These are phyloP conservation scores for Oryza coarctata DNA, from an alignment of 176 grass and related monocot species.

Conservation along the genomic window DNA sequence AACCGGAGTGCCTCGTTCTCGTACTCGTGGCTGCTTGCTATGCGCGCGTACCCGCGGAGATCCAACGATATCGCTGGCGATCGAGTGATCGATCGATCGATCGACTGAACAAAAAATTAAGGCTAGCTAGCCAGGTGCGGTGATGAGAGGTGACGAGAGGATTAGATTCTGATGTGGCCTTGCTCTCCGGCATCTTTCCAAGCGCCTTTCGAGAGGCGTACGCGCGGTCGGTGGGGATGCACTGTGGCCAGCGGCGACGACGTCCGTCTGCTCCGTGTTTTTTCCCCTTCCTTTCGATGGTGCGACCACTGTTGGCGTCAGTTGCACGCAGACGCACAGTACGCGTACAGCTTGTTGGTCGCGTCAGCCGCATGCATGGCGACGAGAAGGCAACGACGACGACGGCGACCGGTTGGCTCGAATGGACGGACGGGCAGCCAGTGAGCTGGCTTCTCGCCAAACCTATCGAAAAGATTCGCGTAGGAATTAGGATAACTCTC, in stretches of 20 bases:
- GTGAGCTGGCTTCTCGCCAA: background rate
- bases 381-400: background rate
- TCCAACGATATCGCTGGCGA: background rate
- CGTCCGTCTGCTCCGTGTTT: background rate
- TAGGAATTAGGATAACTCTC: background rate
- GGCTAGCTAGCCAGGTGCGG: background rate
- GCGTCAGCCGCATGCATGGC: slow-evolving; percentile 9
- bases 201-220: background rate
- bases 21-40: background rate
- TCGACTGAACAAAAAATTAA: background rate
- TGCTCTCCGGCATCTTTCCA: background rate
- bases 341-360: background rate
- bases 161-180: background rate
- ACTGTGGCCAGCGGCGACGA: too few relatives aligned
- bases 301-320: slow-evolving; percentile 16
- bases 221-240: background rate
- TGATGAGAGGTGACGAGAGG: too few relatives aligned
- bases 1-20: too few relatives aligned
- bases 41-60: background rate
- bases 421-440: background rate
- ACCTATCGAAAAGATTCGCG: background rate
- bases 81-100: background rate
- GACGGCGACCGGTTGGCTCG: background rate
- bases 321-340: slow-evolving; percentile 4
- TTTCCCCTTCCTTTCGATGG: background rate